A percentile compares a stretch with the other conserved stretches of the same genome.
These are phyloP conservation scores for Solanum lycopersicoides DNA, from an alignment of 257 asterid species.

Conservation along the genomic window DNA sequence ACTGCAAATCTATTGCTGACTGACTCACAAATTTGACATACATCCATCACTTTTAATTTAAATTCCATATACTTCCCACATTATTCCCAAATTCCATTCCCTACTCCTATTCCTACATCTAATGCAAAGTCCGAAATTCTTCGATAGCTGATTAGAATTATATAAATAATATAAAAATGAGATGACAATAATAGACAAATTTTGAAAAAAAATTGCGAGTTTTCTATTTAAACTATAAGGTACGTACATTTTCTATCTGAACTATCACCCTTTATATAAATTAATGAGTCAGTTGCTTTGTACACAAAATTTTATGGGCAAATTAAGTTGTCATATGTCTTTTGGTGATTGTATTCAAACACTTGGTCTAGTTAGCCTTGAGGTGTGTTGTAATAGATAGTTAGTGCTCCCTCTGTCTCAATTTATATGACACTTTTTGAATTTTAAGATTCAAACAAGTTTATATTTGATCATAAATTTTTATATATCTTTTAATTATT, in stretches of 20 bases:
- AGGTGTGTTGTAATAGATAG: too few relatives aligned
- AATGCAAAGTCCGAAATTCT: not conserved
- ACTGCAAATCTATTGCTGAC: not conserved
- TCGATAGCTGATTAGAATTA: too few relatives aligned
- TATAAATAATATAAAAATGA: too few relatives aligned
- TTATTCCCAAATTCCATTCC: not conserved
- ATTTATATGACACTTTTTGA: too few relatives aligned
- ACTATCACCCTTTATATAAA: not conserved
- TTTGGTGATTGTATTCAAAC: not conserved
- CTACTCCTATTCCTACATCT: not conserved
- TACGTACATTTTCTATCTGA: too few relatives aligned
- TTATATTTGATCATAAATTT: too few relatives aligned
- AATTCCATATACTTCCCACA: not conserved
- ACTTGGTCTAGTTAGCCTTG: too few relatives aligned
- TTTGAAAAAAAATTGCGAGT: fast-evolving
- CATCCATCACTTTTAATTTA: not conserved
- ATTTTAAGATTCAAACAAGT: too few relatives aligned
- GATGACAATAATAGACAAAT: not conserved
- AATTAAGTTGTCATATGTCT: too few relatives aligned
- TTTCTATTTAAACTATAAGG: fast-evolving
- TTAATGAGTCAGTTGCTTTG: not conserved
- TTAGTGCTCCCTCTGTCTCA: fast-evolving
- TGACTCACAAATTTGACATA: not conserved
- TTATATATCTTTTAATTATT: too few relatives aligned
- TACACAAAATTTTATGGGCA: not conserved